A percentile compares a stretch with the other conserved stretches of the same genome.
Evolutionary conservation across 2,329 filamentous ascomycete genomes (phyloP).

Genomic region (Stagonosporopsis vannaccii): DNA sequence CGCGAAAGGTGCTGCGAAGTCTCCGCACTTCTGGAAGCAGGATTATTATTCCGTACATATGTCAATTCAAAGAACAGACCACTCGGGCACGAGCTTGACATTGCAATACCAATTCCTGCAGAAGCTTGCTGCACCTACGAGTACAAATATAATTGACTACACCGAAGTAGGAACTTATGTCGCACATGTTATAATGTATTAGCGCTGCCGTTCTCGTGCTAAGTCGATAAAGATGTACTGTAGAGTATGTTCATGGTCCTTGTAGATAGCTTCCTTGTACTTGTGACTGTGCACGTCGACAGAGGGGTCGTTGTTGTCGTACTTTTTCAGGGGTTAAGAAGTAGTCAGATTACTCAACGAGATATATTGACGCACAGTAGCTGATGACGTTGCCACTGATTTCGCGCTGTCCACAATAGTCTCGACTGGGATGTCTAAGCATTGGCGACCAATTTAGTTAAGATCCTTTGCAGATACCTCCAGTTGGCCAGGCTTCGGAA

Average conservation of each 20-base stretch:
- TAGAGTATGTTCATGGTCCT: not conserved
- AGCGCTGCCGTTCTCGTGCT: not conserved
- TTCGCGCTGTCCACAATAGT: not conserved
- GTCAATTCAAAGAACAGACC: not conserved
- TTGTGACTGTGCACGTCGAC: not conserved
- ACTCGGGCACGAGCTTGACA: not conserved
- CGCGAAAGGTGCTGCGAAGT: constrained; percentile 9
- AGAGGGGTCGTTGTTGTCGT: not conserved
- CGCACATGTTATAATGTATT: not conserved
- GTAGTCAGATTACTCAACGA: too few species aligned
- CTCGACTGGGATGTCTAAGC: not conserved
- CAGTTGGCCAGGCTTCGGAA: not conserved
- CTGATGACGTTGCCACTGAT: not conserved
- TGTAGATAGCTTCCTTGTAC: not conserved
- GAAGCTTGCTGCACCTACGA: not conserved
- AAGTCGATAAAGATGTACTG: not conserved
- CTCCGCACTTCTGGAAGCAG: constrained; percentile 4
- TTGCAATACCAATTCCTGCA: not conserved
- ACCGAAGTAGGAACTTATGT: constrained; percentile 1
- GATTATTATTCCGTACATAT: not conserved
- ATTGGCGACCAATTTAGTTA: not conserved
- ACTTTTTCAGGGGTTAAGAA: not conserved
- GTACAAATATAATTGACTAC: constrained; percentile 1
- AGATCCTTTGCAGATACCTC: not conserved
- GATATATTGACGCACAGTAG: not conserved